Conservation (phyloP, 805 yeast genomes). For the Saccharomycopsis capsularis region DNA sequence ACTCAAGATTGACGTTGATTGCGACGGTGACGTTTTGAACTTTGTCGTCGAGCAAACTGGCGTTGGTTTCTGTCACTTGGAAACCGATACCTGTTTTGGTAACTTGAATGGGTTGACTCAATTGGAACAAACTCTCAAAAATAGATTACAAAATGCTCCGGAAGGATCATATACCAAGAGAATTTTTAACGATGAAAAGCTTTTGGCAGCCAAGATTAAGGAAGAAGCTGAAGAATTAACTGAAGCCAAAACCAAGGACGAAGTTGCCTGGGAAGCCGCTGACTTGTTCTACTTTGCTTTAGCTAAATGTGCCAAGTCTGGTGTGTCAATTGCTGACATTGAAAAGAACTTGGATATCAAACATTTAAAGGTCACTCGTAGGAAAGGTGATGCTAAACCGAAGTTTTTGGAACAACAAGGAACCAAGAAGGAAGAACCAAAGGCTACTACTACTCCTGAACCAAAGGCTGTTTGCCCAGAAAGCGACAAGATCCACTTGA, state of each 20-base stretch:
- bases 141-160: conserved; percentile 66
- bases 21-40: conserved; percentile 88
- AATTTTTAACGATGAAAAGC: conserved; percentile 66
- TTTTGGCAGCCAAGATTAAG: conserved; percentile 78
- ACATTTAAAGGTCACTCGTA: conserved; percentile 78
- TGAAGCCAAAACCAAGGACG: conserved; percentile 63
- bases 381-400: conserved; percentile 86
- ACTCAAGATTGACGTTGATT: conserved; percentile 63
- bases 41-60: conserved; percentile 82
- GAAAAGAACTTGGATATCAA: conserved; percentile 81
- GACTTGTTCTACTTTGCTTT: conserved; percentile 76
- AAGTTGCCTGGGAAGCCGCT: conserved; percentile 96
- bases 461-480: conserved; percentile 28
- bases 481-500: conserved; percentile 39
- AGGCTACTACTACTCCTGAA: conserved; percentile 21
- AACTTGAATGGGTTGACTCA: conserved; percentile 56
- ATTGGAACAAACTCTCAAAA: conserved; percentile 58
- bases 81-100: conserved; percentile 73
- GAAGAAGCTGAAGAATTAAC: conserved; percentile 96
- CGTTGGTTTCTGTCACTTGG: conserved; percentile 87
- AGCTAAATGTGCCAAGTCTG: conserved; percentile 67
- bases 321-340: conserved; percentile 72
- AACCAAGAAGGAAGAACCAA: conserved; percentile 19
- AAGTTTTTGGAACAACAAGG: conserved; percentile 44
- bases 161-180: conserved; percentile 93